Conservation (phyloP, 495 filamentous ascomycete genomes). For the Filosporella fistucella region DNA sequence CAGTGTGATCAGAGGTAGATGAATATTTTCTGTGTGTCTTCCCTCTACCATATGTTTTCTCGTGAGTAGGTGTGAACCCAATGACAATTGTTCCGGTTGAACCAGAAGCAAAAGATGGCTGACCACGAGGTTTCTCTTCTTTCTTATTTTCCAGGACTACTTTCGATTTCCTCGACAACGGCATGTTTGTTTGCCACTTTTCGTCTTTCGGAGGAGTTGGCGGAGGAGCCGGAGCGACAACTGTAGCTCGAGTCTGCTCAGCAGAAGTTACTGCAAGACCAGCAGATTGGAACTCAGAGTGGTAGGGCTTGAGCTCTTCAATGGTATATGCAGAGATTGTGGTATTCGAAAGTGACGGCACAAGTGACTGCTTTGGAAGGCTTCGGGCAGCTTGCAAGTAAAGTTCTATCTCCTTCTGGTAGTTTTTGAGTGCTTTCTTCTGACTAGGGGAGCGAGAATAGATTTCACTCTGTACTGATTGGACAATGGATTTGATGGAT, state of each 20-base stretch:
- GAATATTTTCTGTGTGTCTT: background rate
- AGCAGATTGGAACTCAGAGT: conserved; percentile 36
- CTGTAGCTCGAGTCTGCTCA: conserved; percentile 29
- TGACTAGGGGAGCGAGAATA: conserved; percentile 33
- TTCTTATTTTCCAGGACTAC: background rate
- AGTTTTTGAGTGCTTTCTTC: conserved; percentile 31
- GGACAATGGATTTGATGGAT: conserved; percentile 5
- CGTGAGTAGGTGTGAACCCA: conserved; percentile 21
- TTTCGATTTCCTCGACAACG: background rate
- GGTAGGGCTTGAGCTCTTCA: conserved; percentile 38
- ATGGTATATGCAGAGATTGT: conserved; percentile 37
- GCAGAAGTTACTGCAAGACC: conserved; percentile 45
- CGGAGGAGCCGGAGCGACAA: background rate
- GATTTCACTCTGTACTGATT: conserved; percentile 4
- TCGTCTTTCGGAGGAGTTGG: conserved; percentile 8
- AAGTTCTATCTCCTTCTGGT: conserved; percentile 36
- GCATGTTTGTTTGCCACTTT: background rate
- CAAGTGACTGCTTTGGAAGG: conserved; percentile 13
- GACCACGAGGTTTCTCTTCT: background rate
- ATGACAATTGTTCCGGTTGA: conserved; percentile 20
- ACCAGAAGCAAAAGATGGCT: conserved; percentile 12
- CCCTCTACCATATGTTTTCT: conserved; percentile 4
- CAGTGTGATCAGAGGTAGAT: conserved; percentile 8
- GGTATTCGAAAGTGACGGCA: conserved; percentile 25
- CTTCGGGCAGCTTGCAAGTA: conserved; percentile 29